These are phyloP conservation scores for Lignosus rhinocerotis DNA, from an alignment of 1,284 basidiomycete species.

Conservation along the genomic window DNA sequence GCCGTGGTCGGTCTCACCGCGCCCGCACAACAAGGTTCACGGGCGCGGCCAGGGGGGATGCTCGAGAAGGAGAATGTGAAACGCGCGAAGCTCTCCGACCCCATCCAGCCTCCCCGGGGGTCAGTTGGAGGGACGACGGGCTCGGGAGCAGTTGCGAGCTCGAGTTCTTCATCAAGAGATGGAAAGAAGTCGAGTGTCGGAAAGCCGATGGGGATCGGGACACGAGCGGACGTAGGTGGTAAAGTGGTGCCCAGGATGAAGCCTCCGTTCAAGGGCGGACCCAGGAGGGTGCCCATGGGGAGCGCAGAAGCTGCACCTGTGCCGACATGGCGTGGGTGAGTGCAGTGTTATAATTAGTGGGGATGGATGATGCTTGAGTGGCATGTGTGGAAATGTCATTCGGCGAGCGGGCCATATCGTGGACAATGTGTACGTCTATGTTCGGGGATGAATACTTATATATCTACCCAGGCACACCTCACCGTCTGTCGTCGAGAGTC, in stretches of 20 bases:
- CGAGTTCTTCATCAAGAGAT: conserved; percentile 4
- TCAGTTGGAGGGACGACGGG: background rate
- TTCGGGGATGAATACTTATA: background rate
- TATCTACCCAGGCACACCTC: background rate
- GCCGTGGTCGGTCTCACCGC: background rate
- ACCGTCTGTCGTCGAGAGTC: background rate
- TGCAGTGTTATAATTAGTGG: background rate
- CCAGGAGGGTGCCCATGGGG: conserved; percentile 56
- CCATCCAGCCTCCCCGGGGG: background rate
- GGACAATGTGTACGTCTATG: background rate
- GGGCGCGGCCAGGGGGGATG: conserved; percentile 17
- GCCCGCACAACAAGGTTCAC: conserved; percentile 1
- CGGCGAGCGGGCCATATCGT: background rate
- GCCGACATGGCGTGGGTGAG: conserved; percentile 37
- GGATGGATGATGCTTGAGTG: background rate
- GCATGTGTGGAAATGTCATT: background rate
- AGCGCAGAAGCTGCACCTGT: conserved; percentile 54
- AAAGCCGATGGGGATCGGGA: conserved; percentile 1
- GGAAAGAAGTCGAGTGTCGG: background rate
- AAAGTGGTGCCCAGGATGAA: conserved; percentile 3
- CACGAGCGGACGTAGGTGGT: background rate
- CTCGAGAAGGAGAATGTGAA: conserved; percentile 31
- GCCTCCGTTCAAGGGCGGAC: conserved; percentile 38
- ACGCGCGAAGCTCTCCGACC: conserved; percentile 24
- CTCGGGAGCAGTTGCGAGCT: background rate